These are phyloP conservation scores for Fomitopsis serialis DNA, from an alignment of 768 basidiomycete species.

Conservation along the genomic window DNA sequence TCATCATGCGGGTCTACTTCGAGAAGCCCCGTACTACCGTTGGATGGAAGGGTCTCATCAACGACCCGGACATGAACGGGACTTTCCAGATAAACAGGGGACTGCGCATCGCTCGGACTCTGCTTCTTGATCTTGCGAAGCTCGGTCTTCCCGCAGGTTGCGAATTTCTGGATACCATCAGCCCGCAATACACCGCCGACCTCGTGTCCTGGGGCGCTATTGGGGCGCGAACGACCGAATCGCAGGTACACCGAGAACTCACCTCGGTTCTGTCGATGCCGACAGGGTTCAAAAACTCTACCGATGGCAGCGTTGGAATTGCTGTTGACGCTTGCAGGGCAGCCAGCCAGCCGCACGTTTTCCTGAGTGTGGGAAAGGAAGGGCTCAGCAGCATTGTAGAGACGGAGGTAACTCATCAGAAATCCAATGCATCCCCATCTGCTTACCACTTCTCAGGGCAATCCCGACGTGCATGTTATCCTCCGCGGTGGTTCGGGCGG, in stretches of 20 bases:
- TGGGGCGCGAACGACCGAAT: slow-evolving; percentile 89
- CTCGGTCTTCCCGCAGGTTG: slow-evolving; percentile 93
- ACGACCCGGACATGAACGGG: slow-evolving; percentile 92
- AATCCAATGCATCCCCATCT: background rate
- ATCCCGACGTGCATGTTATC: slow-evolving; percentile 91
- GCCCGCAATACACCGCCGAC: slow-evolving; percentile 91
- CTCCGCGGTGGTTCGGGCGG: slow-evolving; percentile 86
- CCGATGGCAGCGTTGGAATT: slow-evolving; percentile 87
- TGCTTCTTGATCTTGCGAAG: slow-evolving; percentile 86
- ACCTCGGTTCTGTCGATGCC: slow-evolving; percentile 88
- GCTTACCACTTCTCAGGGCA: slow-evolving; percentile 49
- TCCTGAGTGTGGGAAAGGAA: slow-evolving; percentile 96
- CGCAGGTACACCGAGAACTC: slow-evolving; percentile 88
- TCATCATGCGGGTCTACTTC: slow-evolving; percentile 98
- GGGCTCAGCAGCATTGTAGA: slow-evolving; percentile 93
- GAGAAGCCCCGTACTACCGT: slow-evolving; percentile 95
- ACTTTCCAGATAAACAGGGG: slow-evolving; percentile 97
- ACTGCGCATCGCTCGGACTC: slow-evolving; percentile 77
- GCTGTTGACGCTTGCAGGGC: slow-evolving; percentile 96
- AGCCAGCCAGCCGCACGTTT: slow-evolving; percentile 86
- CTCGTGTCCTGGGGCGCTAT: slow-evolving; percentile 95
- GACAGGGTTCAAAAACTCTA: slow-evolving; percentile 98
- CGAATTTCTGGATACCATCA: slow-evolving; percentile 84
- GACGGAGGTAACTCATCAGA: slow-evolving; percentile 58
- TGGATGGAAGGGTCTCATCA: slow-evolving; percentile 99